Percentiles rank a stretch among this genome's conserved stretches.
Conservation (phyloP, 176 grass and related monocot species). For the Sorghum bicolor region Sorghum_bicolor_NCBIv3 NC_012873.2:55547501-55548000, state of each 20-base stretch:
- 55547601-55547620: not conserved
- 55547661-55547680: not conserved
- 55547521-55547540: slow-evolving; percentile 1
- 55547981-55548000: slow-evolving; percentile 22
- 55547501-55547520: not conserved
- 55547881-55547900: not conserved
- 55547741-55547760: not conserved
- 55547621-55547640: not conserved
- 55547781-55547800: not conserved
- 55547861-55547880: not conserved
- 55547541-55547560: not conserved
- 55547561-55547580: slow-evolving; percentile 15
- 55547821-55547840: not conserved
- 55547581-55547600: not conserved
- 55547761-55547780: not conserved
- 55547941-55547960: not conserved
- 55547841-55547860: not conserved
- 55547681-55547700: not conserved
- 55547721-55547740: not conserved
- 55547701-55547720: not conserved
- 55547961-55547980: not conserved
- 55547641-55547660: not conserved
- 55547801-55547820: not conserved
- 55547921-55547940: not conserved
- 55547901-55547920: not conserved